Conservation (phyloP, 495 filamentous ascomycete species). For the Podospora fimiseda region DNA sequence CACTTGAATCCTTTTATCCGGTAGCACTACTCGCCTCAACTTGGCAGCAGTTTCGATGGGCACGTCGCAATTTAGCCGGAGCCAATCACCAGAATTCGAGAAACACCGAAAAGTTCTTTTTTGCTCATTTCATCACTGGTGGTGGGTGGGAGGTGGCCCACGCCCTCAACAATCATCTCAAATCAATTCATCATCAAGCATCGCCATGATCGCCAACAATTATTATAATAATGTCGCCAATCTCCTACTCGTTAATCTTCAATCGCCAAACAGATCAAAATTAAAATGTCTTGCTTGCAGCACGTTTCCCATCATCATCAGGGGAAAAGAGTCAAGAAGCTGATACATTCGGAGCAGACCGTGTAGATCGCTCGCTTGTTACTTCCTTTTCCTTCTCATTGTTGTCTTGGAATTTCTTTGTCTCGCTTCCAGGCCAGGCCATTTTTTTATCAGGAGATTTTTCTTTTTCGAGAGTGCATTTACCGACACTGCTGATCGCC, state of each 20-base stretch:
- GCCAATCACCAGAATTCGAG: slow-evolving; percentile 21
- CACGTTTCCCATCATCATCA: neutral
- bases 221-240: too few species aligned
- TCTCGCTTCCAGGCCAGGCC: neutral
- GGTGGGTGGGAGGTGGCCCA: too few species aligned
- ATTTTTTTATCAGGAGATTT: too few species aligned
- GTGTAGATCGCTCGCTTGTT: slow-evolving; percentile 5
- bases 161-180: too few species aligned
- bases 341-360: neutral
- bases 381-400: neutral
- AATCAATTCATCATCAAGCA: too few species aligned
- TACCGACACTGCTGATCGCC: neutral
- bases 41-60: slow-evolving; percentile 17
- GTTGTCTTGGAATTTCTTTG: neutral
- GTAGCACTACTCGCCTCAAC: slow-evolving; percentile 8
- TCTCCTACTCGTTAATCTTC: neutral
- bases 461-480: too few species aligned
- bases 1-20: neutral
- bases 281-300: neutral
- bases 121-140: too few species aligned
- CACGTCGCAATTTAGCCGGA: slow-evolving; percentile 34
- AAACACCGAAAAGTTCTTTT: slow-evolving; percentile 23
- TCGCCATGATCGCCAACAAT: too few species aligned
- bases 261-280: neutral
- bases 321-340: neutral